Base-by-base conservation (phyloP, 805 yeast species). In the Helenozyma rhizophorensis region DNA sequence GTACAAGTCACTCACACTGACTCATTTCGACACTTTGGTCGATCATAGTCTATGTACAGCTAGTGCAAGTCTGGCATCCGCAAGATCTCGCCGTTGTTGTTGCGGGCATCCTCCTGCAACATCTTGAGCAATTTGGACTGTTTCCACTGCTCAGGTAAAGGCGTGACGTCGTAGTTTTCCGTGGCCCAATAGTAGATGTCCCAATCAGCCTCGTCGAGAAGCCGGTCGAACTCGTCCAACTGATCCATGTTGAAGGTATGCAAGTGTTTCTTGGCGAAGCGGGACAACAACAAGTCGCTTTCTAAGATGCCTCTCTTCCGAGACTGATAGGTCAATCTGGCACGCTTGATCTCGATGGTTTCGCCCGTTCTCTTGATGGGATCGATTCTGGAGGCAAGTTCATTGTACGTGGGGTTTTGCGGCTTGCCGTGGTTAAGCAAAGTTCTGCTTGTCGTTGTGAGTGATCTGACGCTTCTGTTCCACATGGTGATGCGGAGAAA, bases 101-200 rank as follows among this genome's bases (percentile, higher is more conserved):
- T 86, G 50, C 76, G 76, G 33, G 93, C 80, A 48, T 81, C 75
- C 28, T 77, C 78, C 57, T 88, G 90, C 42, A 90, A 65, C 61
- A 70, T 54, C 34, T 55, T 54, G 65, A 90, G 68, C 24, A 90
- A 65, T 47, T 72, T 63, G 9, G 84, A 76, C 37, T 81, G 53
- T 53, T 78, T 70, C 96, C 96, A 93, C 53, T 75, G 74, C 25
- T 83, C 87, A 11, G 97, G 97, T 43, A 90, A 68, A 10, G 95
- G 95, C 28, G 89, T 84, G 13, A 84, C 78, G 22, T 76, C 78
- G 50, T 64, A 84, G 56, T 89, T 86, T 45, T 75, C 76, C 2
- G 97, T 87, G 16, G 95, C 95, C 98, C 98, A 90, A 65, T 93
- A 93, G 60, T 86, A 93, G 40, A 93, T 89, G 59, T 93, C 98